Evolutionary conservation across 257 asterid genomes (phyloP), one percentile per base, ranked within the genome.

Genomic region (Coffea canephora): DNA sequence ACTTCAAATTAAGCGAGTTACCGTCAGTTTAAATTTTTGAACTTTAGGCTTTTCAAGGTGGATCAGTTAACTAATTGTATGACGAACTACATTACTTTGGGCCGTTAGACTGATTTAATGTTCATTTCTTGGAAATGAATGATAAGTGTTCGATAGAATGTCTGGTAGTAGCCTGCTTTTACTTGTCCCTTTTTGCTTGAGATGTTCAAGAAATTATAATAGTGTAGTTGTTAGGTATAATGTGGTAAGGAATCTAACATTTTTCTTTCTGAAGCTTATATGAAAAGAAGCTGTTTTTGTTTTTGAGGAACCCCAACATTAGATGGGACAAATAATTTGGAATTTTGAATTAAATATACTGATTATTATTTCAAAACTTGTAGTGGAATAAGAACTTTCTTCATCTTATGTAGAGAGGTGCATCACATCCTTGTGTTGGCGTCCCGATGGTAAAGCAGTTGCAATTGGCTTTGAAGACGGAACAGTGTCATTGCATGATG

Each of bases 391-490:
- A 76, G 66, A 43, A 61, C 50, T 67, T 49, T 75, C 59, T 55
- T 13, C 49, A 21, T 76, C 59, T 78, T 84, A 25, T 76, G 25
- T 73, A 95, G 99, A 96, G 74, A 92, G 91, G 88, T 75, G 87
- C 84, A 90, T 96, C 79, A 85, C 95, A 78, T 91, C 99, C 69
- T 87, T 94, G 85, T 96, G 98, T 79, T 96, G 99, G 99, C 96
- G 97, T 21, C 99, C 99, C 11, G 98, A 96, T 87, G 99, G 99
- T 69, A 96, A 92, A 83, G 97, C 90, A 48, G 89, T 96, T 82
- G 99, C 97, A 3, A 90, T 91, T 79, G 99, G 98, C 69, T 98
- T 92, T 79, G 97, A 91, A 77, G 98, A 94, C 77, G 99, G 99
- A 61, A 86, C 94, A n/a, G 89, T 91, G 77, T 87, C 97, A 41